Base-by-base conservation (phyloP, 2,329 filamentous ascomycete genomes). In the Curvularia eragrostidis region DNA sequence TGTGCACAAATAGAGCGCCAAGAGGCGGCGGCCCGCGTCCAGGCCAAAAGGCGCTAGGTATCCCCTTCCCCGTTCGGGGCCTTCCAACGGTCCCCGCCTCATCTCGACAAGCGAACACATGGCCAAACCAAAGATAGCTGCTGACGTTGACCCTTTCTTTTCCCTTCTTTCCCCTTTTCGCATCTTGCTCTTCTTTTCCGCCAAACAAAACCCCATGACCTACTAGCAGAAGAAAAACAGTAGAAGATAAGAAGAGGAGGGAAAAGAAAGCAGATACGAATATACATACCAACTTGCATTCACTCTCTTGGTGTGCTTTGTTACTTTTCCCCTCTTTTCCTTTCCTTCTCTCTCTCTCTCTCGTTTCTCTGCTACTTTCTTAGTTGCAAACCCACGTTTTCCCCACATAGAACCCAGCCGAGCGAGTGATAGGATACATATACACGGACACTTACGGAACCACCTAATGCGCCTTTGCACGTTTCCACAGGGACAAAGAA, bases 401-500 rank as follows among this genome's bases (percentile, higher is more conserved):
- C 43, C 30, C 5, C 18, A 21, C 32, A n/a, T 38, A 48, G 2
- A 38, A 21, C 30, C 18, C 34, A 30, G 30, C 26, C 43, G 8
- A 46, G 26, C 26, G n/a, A 30, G 24, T 24, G 24, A 42, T 19
- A 42, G 8, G 24, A 26, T 30, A 44, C 24, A 30, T 44, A 44
- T 12, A 44, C n/a, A 44, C 42, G 24, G 18, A 41, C 38, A 41
- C 38, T 4, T 41, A 21, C 38, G 28, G 21, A 18, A 48, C 48
- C 67, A 23, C 32, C 66, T 63, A 63, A 71, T 71, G 68, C 67
- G 44, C 54, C 66, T 43, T 44, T 54, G 46, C 53, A 60, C 54
- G 47, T 55, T 64, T 62, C 34, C 56, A n/a, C 65, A 63, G 55
- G 38, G 48, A 19, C 42, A 18, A 24, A 26, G 43, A 30, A 10